Evolutionary conservation across 192 early-diverging fungal species (phyloP).

Genomic region (Backusella luteola): DNA sequence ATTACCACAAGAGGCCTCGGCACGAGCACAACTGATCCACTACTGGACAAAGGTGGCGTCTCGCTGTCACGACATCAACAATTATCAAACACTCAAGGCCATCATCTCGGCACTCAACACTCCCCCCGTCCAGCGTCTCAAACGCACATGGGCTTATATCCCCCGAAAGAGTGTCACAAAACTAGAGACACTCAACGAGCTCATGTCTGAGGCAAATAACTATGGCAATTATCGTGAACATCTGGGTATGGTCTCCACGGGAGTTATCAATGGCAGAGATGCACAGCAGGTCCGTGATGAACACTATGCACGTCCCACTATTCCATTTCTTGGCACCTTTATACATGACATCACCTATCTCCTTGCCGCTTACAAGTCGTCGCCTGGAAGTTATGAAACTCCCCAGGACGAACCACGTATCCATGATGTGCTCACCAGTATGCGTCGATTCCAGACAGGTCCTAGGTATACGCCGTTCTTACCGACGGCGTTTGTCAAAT

Average conservation of each 20-base stretch:
- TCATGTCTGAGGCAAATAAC: constrained; percentile 70
- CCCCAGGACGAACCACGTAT: constrained; percentile 54
- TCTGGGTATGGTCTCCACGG: constrained; percentile 44
- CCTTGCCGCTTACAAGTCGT: constrained; percentile 60
- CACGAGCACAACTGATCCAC: constrained; percentile 62
- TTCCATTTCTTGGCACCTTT: constrained; percentile 77
- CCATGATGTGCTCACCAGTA: constrained; percentile 59
- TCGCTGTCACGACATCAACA: constrained; percentile 59
- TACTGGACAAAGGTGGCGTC: constrained; percentile 73
- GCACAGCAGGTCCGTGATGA: constrained; percentile 24
- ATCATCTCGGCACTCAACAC: constrained; percentile 67
- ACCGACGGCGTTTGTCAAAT: constrained; percentile 47
- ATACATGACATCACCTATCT: constrained; percentile 79
- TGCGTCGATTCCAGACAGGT: constrained; percentile 58
- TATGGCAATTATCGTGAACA: constrained; percentile 69
- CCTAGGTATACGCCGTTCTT: constrained; percentile 53
- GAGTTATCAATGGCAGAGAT: constrained; percentile 21
- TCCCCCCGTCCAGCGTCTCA: constrained; percentile 68
- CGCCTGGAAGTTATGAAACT: neutral
- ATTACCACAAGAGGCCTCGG: constrained; percentile 52
- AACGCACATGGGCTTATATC: constrained; percentile 72
- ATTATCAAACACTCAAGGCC: constrained; percentile 73
- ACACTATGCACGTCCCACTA: constrained; percentile 51
- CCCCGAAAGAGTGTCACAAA: constrained; percentile 60
- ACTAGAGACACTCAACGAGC: constrained; percentile 51